A percentile compares a stretch with the other conserved stretches of the same genome.
These are phyloP conservation scores for Phytopythium delawarense DNA, from an alignment of 352 stramenopile genomes.

Conservation along the genomic window DNA sequence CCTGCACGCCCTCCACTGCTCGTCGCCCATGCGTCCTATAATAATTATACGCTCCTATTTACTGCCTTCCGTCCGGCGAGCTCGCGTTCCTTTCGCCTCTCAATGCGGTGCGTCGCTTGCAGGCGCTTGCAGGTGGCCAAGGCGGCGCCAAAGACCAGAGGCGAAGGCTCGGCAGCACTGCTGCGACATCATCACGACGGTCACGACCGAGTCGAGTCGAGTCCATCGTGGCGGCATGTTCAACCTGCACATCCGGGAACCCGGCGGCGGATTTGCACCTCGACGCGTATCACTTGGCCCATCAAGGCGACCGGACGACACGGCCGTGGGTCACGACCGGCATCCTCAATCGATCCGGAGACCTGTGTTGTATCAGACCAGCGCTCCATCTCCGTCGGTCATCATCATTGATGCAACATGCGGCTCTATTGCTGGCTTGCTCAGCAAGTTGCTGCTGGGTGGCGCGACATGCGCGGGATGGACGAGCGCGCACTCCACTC, in stretches of 20 bases:
- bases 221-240: not conserved
- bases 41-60: constrained; percentile 7
- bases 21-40: not conserved
- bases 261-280: too few relatives aligned
- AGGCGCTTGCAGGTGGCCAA: not conserved
- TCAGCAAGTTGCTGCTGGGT: not conserved
- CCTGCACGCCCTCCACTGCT: not conserved
- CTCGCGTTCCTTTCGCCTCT: too few relatives aligned
- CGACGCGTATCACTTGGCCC: too few relatives aligned
- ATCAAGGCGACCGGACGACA: too few relatives aligned
- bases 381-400: too few relatives aligned
- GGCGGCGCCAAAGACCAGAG: not conserved
- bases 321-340: too few relatives aligned
- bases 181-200: too few relatives aligned
- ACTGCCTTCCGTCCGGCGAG: not conserved
- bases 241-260: not conserved
- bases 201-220: too few relatives aligned
- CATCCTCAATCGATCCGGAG: too few relatives aligned
- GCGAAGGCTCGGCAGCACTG: not conserved
- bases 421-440: too few relatives aligned
- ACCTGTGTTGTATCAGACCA: too few relatives aligned
- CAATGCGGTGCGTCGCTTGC: too few relatives aligned
- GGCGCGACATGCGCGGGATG: not conserved
- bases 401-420: not conserved
- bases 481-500: not conserved